phyloP scores from a whole-genome alignment of 306 rosid genomes.

The Begonia peltatifolia region DNA sequence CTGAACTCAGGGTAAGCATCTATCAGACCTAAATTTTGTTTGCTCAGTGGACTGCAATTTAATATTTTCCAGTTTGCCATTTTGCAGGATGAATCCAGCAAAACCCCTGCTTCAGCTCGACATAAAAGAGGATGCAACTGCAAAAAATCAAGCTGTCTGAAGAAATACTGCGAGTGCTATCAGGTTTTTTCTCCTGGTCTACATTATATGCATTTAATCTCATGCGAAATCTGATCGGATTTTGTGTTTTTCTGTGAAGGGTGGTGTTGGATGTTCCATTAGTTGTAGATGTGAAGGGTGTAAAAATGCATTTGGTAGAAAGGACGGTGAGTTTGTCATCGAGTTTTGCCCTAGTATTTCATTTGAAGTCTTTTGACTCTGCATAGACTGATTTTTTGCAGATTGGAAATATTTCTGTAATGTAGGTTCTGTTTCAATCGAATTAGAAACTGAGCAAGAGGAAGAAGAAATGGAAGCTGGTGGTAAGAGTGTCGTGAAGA shows the following conservation, averaged over 20 bases:
- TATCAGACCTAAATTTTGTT: not conserved
- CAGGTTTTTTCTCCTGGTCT: constrained; percentile 5
- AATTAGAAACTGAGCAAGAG: constrained; percentile 41
- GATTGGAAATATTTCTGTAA: not conserved
- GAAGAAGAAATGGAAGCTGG: constrained; percentile 50
- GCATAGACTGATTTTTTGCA: too few species aligned
- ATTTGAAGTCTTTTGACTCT: too few species aligned
- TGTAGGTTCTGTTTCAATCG: constrained; percentile 37
- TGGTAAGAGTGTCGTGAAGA: constrained; percentile 31
- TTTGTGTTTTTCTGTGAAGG: constrained; percentile 5
- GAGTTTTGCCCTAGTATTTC: too few species aligned
- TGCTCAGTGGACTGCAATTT: not conserved
- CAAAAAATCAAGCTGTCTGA: constrained; percentile 19
- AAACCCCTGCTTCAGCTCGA: constrained; percentile 20
- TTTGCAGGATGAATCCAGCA: constrained; percentile 9
- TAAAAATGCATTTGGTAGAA: constrained; percentile 17
- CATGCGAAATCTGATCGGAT: too few species aligned
- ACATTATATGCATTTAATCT: not conserved
- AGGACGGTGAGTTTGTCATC: constrained; percentile 6
- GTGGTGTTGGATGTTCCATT: constrained; percentile 19
- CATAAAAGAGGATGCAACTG: constrained; percentile 25
- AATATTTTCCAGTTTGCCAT: not conserved
- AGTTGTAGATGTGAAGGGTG: constrained; percentile 18
- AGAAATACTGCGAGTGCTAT: constrained; percentile 24
- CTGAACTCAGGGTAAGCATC: constrained; percentile 12